Evolutionary conservation across 352 stramenopile species (phyloP).

Genomic region (Phytophthora colocasiae): DNA sequence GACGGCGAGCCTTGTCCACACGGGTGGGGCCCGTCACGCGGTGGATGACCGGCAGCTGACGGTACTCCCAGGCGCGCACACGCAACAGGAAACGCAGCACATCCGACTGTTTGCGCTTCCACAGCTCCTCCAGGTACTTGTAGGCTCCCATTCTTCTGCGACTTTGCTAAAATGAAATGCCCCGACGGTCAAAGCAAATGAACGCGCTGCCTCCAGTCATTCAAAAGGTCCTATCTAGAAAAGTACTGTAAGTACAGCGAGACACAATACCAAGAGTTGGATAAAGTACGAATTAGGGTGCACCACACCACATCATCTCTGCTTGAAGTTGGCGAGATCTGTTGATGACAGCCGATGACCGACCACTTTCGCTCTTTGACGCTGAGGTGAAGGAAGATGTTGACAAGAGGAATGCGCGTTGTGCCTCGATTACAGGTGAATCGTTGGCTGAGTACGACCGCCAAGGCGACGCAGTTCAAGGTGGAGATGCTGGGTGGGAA

Average conservation of each 20-base stretch:
- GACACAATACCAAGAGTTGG: slow-evolving; percentile 13
- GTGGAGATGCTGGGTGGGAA: slow-evolving; percentile 67
- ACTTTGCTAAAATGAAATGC: slow-evolving; percentile 55
- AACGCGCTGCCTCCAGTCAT: slow-evolving; percentile 12
- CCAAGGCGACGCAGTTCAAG: slow-evolving; percentile 53
- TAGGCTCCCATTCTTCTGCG: slow-evolving; percentile 97
- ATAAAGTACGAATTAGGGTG: slow-evolving; percentile 4
- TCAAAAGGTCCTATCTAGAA: neutral
- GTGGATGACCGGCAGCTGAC: slow-evolving; percentile 98
- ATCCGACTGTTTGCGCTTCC: slow-evolving; percentile 99
- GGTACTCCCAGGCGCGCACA: slow-evolving; percentile 98
- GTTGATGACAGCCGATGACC: neutral
- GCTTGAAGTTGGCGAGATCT: slow-evolving; percentile 22
- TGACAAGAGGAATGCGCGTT: slow-evolving; percentile 8
- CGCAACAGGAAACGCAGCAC: slow-evolving; percentile 99
- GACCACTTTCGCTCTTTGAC: slow-evolving; percentile 4
- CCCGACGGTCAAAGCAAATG: neutral
- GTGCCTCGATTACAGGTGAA: neutral
- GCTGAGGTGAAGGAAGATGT: slow-evolving; percentile 5
- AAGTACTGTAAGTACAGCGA: slow-evolving; percentile 13
- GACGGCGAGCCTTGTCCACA: slow-evolving; percentile 99
- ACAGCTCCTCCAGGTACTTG: slow-evolving; percentile 99
- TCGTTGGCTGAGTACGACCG: slow-evolving; percentile 24
- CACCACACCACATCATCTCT: neutral
- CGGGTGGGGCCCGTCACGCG: slow-evolving; percentile 95